Evolutionary conservation across 768 basidiomycete species (phyloP), one percentile per base, ranked within the genome.

Genomic region (Suillus clintonianus): DNA sequence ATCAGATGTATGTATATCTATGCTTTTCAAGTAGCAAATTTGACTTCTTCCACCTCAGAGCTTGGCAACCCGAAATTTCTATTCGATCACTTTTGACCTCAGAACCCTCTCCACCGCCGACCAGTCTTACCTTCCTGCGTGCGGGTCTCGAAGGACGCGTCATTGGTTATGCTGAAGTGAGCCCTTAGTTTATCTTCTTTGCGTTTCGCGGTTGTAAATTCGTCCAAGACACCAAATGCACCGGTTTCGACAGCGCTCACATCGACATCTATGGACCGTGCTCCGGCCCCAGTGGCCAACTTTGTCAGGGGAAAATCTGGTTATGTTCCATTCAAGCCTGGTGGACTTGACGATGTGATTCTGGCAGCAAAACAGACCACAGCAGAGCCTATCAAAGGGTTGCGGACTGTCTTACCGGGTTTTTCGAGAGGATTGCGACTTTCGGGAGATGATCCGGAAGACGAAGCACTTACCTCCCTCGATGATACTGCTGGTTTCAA

Each of bases 301-400:
- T 99, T 99, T 76, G 95, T 99, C 22, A 83, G 96, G 62, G 97
- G 97, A 51, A 97, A 97, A 76, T 91, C 95, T 24, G 91, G 91
- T 50, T 87, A 96, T 77, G 86, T 96, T 10, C 97, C 97, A 1
- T 99, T 99, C 76, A 85, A 89, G 79, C 97, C 97, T 7, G 97
- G 97, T 53, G 97, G 97, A 3, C 79, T 99, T 11, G 94, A 94
- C 48, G 89, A 89, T 67, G 79, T 82, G 3, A 70, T 83, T 5
- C 72, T 77, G 53, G 74, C 72, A 4, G 64, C 69, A 50, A 64
- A 68, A 27, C 71, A 75, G 47, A 70, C 67, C 30, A 70, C 73
- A 13, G 84, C 82, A 61, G 83, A 83, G 15, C 72, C 70, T 9
- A 68, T 67, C 43, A 77, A 73, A 59, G 73, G 79, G 22, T 76